phyloP scores from a whole-genome alignment of 768 basidiomycete species.

The Phallus indusiatus region DNA sequence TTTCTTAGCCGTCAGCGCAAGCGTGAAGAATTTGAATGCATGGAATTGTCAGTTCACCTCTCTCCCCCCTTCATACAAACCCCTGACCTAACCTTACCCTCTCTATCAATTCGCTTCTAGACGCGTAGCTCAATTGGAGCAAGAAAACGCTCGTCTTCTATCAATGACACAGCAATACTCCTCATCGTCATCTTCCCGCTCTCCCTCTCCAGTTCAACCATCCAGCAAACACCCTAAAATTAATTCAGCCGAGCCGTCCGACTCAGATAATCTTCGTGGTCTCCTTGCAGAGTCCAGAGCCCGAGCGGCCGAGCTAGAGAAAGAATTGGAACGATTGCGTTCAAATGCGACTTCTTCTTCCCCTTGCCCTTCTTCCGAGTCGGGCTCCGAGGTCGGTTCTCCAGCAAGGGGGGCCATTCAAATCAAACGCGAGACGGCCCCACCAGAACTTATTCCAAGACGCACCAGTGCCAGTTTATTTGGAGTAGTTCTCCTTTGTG shows the following conservation, averaged over 20 bases:
- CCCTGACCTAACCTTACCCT: background rate
- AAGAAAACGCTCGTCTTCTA: constrained; percentile 70
- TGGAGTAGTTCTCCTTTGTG: constrained; percentile 53
- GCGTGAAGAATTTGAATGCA: constrained; percentile 83
- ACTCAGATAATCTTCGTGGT: constrained; percentile 21
- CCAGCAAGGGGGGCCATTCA: constrained; percentile 1
- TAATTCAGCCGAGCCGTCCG: constrained; percentile 14
- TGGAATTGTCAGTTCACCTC: constrained; percentile 70
- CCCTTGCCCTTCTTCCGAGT: constrained; percentile 1
- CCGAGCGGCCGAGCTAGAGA: constrained; percentile 4
- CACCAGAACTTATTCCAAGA: background rate
- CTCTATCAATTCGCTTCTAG: constrained; percentile 28
- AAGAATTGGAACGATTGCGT: background rate
- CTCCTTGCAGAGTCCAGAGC: constrained; percentile 7
- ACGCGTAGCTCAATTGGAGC: constrained; percentile 75
- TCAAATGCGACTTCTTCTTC: background rate
- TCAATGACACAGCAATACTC: constrained; percentile 42
- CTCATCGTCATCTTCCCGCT: constrained; percentile 25
- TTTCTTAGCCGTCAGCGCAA: constrained; percentile 88
- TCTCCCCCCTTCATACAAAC: constrained; percentile 4
- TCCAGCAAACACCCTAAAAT: constrained; percentile 1
- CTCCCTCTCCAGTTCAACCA: constrained; percentile 9
- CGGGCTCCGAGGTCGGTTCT: constrained; percentile 1
- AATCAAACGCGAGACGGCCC: constrained; percentile 2
- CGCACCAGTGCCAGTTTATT: constrained; percentile 3